Percentiles rank a stretch among this genome's conserved stretches.
These are phyloP conservation scores for Euphorbia tirucalli DNA, from an alignment of 345 rosid species.

Conservation along the genomic window DNA sequence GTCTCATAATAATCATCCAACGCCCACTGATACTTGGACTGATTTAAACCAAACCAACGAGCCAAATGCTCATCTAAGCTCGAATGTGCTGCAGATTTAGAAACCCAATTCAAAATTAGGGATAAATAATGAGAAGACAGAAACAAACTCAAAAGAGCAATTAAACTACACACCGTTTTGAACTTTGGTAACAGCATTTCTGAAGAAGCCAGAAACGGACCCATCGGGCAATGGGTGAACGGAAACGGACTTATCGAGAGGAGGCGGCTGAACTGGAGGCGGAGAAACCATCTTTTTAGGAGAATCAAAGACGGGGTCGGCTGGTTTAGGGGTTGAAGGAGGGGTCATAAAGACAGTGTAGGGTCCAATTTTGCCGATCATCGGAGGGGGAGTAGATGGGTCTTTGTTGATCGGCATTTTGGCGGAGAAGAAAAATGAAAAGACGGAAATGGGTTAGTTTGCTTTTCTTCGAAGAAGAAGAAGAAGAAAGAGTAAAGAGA, in stretches of 20 bases:
- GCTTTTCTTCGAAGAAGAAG: background rate
- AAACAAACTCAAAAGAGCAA: background rate
- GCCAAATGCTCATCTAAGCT: conserved; percentile 95
- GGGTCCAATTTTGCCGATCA: conserved; percentile 96
- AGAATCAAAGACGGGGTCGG: conserved; percentile 38
- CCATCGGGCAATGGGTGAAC: conserved; percentile 31
- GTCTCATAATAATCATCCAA: conserved; percentile 82
- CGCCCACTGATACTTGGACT: conserved; percentile 99
- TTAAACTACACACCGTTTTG: conserved; percentile 57
- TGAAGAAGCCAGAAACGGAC: conserved; percentile 67
- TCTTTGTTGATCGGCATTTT: conserved; percentile 77
- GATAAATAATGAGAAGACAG: background rate
- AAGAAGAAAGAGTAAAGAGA: background rate
- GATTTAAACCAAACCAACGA: conserved; percentile 98
- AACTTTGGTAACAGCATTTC: conserved; percentile 63
- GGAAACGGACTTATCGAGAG: conserved; percentile 49
- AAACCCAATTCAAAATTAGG: background rate
- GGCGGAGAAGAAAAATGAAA: background rate
- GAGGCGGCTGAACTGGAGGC: conserved; percentile 65
- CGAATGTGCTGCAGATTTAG: conserved; percentile 65
- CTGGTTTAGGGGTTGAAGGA: conserved; percentile 80
- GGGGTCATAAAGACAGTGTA: conserved; percentile 98
- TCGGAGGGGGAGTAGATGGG: conserved; percentile 73
- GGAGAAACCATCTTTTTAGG: conserved; percentile 38
- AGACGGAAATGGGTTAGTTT: background rate